Base-by-base conservation (phyloP, 768 basidiomycete genomes). In the Lactifluus pinguis region DNA sequence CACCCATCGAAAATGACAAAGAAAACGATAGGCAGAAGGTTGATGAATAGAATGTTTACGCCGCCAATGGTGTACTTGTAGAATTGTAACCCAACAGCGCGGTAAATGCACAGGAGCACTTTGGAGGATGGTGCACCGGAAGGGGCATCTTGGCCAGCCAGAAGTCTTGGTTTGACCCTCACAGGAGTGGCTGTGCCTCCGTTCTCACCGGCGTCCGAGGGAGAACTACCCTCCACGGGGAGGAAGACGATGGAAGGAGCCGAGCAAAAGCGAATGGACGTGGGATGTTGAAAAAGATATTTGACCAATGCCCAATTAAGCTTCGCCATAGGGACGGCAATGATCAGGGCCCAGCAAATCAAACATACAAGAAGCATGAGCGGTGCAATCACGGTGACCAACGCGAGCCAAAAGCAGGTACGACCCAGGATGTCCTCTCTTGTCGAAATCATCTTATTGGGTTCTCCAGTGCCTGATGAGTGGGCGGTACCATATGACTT, bases 31-130 rank as follows among this genome's bases (percentile, higher is more conserved):
- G 93, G 88, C 38, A 98, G 70, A 61, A 98, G 86, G 74, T 98
- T 97, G 75, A 99, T 83, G 73, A 99, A 98, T 61, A 98, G 74
- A 71, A 99, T 98, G 79, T 99, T 99, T 66, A 98, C 95, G 17
- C 97, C 97, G 19, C 97, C 93, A 53, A 99, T 82, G 6, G 97
- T 99, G 72, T 99, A 99, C 79, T 99, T 99, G 87, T 91, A 98
- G 75, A 97, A 98, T 71, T 95, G 81, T 68, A 83, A 76, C 2
- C 95, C 97, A 55, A 86, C 79, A 1, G 97, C 97, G 25, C 85
- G 85, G 72, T 98, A 98, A 4, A 89, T 95, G 75, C 97, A 99
- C 32, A 99, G 82, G 30, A 99, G 77, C 6, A 99, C 89, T 0
- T 90, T 98, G 47, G 92, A 89, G 38, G 79, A 81, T 2, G 87